Base-by-base conservation (phyloP, 2,329 filamentous ascomycete genomes). In the Fusarium nisikadoi region DNA sequence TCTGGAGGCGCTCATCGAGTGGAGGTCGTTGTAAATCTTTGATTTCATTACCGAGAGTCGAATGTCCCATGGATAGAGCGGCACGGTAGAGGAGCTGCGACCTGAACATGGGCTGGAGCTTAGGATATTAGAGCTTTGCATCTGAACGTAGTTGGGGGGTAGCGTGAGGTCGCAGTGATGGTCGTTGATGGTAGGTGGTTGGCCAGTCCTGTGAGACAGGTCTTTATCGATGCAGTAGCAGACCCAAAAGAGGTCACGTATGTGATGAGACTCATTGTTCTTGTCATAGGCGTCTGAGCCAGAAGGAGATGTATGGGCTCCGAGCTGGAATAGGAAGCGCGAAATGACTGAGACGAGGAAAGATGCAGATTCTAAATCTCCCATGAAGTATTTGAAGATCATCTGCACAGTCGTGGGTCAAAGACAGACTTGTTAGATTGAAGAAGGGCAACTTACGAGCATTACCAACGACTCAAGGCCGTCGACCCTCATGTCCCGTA, bases 151-250 rank as follows among this genome's bases (percentile, higher is more conserved):
- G 9, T 47, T 33, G 1, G 17, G 3, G 0, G 62, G 62, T 2
- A 67, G 16, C 0, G 41, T 23, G 10, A 72, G 35, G 3, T 72
- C 55, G 12, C 67, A 72, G 12, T 68, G 54, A 7, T 63, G 25
- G 2, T 72, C 69, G 5, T 53, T 52, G 20, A 71, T 45, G 3
- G 41, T 16, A 0, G 69, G 59, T 3, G 63, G 58, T 10, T 58
- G 58, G 0, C 50, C 50, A 5, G 35, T 71, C 9, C 68, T 52
- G 1, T 68, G 57, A 1, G 58, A 20, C 0, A 71, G 23, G 23
- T 72, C 67, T 41, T 72, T 71, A 3, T 72, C 69, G 1, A 64
- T 38, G 19, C 61, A 54, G 6, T 72, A 72, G 29, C 67, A 72
- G 6, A 68, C 9, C 69, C 69, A 72, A 17, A 72, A 72, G 0